phyloP scores from a whole-genome alignment of 2,329 filamentous ascomycete species.

The Aotearoamyces nothofagi region DNA sequence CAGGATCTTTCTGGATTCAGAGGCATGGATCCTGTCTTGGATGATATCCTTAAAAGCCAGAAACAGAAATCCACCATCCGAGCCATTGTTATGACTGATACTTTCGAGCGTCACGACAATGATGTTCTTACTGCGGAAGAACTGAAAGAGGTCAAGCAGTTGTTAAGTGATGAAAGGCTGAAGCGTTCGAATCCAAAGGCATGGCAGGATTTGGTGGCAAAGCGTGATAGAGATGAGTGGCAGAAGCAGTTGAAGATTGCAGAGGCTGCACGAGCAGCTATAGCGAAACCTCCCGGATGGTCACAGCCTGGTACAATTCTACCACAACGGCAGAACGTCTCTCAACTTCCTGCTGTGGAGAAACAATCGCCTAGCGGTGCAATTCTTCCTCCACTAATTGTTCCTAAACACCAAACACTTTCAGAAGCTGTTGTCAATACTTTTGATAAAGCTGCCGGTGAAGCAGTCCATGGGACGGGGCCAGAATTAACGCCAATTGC shows the following conservation, averaged over 20 bases:
- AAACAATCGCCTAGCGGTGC: not conserved
- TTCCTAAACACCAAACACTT: not conserved
- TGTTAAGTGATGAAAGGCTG: constrained; percentile 21
- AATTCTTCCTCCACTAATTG: not conserved
- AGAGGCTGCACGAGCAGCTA: too few species aligned
- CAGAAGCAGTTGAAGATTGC: not conserved
- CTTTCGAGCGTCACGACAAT: constrained; percentile 55
- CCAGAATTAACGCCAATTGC: not conserved
- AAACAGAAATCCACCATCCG: constrained; percentile 29
- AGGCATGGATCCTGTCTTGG: constrained; percentile 49
- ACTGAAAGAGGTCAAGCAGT: constrained; percentile 32
- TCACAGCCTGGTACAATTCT: too few species aligned
- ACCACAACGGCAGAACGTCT: too few species aligned
- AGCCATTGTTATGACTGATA: constrained; percentile 51
- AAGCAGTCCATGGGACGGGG: not conserved
- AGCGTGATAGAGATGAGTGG: not conserved
- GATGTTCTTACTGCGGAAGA: constrained; percentile 49
- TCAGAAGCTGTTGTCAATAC: not conserved
- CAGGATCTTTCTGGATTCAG: constrained; percentile 34
- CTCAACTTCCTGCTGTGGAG: too few species aligned
- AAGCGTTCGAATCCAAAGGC: constrained; percentile 12
- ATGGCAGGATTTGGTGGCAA: constrained; percentile 1
- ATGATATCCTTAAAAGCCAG: constrained; percentile 40
- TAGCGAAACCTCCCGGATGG: too few species aligned
- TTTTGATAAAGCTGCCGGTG: not conserved